Conservation (phyloP, 176 grass and related monocot species). For the Tuctoria greenei region DNA sequence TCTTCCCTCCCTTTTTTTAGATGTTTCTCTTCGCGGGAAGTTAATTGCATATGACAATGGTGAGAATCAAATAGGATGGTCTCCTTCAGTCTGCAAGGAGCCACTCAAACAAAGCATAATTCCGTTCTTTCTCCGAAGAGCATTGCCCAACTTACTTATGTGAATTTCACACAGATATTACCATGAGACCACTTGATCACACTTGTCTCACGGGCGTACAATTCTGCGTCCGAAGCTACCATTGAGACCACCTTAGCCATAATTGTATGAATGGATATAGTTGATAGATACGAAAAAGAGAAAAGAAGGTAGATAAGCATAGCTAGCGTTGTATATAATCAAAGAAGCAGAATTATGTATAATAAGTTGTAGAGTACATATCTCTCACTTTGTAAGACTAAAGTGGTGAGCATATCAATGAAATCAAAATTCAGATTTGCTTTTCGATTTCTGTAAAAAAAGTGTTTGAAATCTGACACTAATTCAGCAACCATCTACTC, state of each 20-base stretch:
- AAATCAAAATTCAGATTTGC: background rate
- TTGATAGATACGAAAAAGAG: background rate
- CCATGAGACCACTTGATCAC: background rate
- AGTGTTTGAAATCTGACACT: no score
- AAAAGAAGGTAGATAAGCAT: slow-evolving; percentile 23
- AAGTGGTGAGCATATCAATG: slow-evolving; percentile 35
- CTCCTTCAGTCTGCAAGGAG: slow-evolving; percentile 55
- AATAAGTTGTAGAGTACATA: slow-evolving; percentile 17
- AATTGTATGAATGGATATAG: slow-evolving; percentile 27
- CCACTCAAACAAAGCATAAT: slow-evolving; percentile 53
- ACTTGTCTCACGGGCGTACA: slow-evolving; percentile 18
- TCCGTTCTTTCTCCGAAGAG: slow-evolving; percentile 53
- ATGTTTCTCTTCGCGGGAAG: slow-evolving; percentile 76
- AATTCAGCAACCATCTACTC: no score
- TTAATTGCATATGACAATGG: slow-evolving; percentile 81
- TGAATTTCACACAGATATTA: slow-evolving; percentile 25
- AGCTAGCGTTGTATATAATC: slow-evolving; percentile 30
- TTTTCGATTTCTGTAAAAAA: background rate
- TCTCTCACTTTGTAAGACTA: slow-evolving; percentile 47
- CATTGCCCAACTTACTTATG: slow-evolving; percentile 24
- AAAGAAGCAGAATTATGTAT: slow-evolving; percentile 31
- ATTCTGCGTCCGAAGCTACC: slow-evolving; percentile 15
- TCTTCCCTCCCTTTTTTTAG: slow-evolving; percentile 34
- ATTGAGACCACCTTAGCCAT: background rate
- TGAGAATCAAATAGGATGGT: slow-evolving; percentile 67